phyloP scores from a whole-genome alignment of 179 eudicot species.

The Drosera spatulata region DNA sequence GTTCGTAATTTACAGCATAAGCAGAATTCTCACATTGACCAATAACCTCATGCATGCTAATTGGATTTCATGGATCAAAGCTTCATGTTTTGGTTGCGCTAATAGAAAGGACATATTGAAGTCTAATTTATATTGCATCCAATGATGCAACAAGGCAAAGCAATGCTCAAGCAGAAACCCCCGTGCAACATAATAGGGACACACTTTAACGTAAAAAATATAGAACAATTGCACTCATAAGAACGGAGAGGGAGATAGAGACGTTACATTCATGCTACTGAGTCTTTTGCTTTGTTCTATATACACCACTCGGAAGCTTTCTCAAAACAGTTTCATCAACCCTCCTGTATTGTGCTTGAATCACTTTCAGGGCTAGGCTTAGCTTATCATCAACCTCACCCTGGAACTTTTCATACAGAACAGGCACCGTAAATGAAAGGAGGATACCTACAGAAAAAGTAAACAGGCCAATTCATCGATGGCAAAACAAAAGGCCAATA shows the following conservation, averaged over 20 bases:
- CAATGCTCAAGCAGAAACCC: too few relatives aligned
- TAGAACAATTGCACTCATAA: too few relatives aligned
- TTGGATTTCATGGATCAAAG: too few relatives aligned
- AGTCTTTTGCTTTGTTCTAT: constrained; percentile 56
- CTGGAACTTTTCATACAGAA: constrained; percentile 71
- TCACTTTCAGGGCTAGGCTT: constrained; percentile 19
- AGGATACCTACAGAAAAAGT: constrained; percentile 41
- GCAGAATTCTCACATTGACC: too few relatives aligned
- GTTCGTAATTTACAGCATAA: too few relatives aligned
- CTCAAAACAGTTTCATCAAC: constrained; percentile 45
- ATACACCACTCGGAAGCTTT: constrained; percentile 40
- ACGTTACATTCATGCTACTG: constrained; percentile 45
- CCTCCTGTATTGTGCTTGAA: constrained; percentile 37
- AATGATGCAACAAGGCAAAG: too few relatives aligned
- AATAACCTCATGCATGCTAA: too few relatives aligned
- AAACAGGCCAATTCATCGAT: neutral
- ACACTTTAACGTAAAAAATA: too few relatives aligned
- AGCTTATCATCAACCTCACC: constrained; percentile 60
- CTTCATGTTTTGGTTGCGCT: too few relatives aligned
- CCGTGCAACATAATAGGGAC: too few relatives aligned
- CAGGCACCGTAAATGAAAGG: constrained; percentile 64
- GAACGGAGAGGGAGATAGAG: constrained; percentile 6
- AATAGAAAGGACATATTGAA: too few relatives aligned
- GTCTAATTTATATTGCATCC: too few relatives aligned
- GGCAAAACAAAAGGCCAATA: neutral